Evolutionary conservation across 208 protist genomes (phyloP), one percentile per base, ranked within the genome.

Genomic region (Crithidia fasciculata): DNA sequence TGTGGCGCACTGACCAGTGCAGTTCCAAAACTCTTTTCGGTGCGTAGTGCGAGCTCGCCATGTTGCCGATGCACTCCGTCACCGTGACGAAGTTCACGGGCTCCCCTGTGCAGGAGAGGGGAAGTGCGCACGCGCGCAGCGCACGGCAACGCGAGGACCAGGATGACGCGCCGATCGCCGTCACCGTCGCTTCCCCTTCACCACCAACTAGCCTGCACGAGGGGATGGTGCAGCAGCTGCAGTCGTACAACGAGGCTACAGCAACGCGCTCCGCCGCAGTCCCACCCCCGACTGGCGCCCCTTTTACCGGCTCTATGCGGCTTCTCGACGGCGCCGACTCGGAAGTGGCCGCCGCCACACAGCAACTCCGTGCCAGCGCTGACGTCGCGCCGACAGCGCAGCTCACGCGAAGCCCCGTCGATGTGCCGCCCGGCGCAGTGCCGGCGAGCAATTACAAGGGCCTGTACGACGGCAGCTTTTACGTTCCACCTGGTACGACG

Each of bases 401-500:
- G 15, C 68, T 65, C 4, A 43, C 68, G 3, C 55, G 47, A 28
- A 62, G 49, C 53, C 55, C 47, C 9, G 66, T 56, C 28, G 59
- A 79, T 40, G 74, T 80, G 47, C 74, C 67, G 2, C 60, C 68
- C 8, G 43, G 43, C 40, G 74, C 68, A 6, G 58, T 74, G 10
- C 74, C 74, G 41, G 74, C 56, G 5, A 53, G 55, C 39, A 52
- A 49, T 52, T 71, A 58, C 41, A 16, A 53, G 16, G 40, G 36
- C 45, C 19, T 74, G 16, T 80, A 74, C 50, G 61, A 70, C 36
- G 68, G 62, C 41, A 41, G 18, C n/a, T 8, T 70, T 3, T 37
- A 70, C 16, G 49, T 74, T 5, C 74, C 70, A 8, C 76, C 77
- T 10, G 71, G 71, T 12, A 66, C 19, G 54, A 74, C 63, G 28